Base-by-base conservation (phyloP, 2,329 filamentous ascomycete species). In the Colletotrichum caudatum region DNA sequence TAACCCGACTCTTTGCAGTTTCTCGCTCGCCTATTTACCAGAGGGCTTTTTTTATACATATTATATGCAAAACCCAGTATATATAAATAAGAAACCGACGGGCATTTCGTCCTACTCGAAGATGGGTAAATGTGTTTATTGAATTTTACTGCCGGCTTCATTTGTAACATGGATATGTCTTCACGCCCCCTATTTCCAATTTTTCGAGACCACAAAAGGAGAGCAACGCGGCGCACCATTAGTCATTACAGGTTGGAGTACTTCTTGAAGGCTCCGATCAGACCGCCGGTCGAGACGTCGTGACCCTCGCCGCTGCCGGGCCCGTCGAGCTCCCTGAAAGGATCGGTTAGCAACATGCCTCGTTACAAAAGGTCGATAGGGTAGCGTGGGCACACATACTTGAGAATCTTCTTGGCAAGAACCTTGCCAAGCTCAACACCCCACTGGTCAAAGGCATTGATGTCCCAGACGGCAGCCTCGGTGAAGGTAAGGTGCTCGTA, bases 401-500 rank as follows among this genome's bases (percentile, higher is more conserved):
- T 83, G 77, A 94, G 91, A 75, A 95, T 94, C 86, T 94, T 95
- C 91, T 95, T 98, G 73, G 96, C 96, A 76, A 99, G 86, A 51
- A 92, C 91, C 92, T 99, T 99, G 82, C 96, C 96, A 74, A 99
- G 87, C 88, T 99, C 96, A 56, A 99, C 96, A 84, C 96, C 96
- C 96, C 96, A 99, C 88, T 99, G 96, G 85, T 99, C 96, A 81
- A 98, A 99, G 79, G 92, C 94, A 90, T 99, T 99, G 88, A 99
- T 97, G 86, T 98, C 97, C 96, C 96, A 99, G 81, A 99, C 88
- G 64, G 95, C 95, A 78, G 96, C 96, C 86, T 99, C 96, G 48
- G 94, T 97, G 83, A 99, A 99, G 68, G 96, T 98, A 73, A 98
- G 85, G 85, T 99, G 96, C 88, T 99, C 96, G 84, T 99, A 99